These are phyloP conservation scores for Diaporthe australafricana DNA, from an alignment of 2,329 filamentous ascomycete genomes.

Conservation along the genomic window DNA sequence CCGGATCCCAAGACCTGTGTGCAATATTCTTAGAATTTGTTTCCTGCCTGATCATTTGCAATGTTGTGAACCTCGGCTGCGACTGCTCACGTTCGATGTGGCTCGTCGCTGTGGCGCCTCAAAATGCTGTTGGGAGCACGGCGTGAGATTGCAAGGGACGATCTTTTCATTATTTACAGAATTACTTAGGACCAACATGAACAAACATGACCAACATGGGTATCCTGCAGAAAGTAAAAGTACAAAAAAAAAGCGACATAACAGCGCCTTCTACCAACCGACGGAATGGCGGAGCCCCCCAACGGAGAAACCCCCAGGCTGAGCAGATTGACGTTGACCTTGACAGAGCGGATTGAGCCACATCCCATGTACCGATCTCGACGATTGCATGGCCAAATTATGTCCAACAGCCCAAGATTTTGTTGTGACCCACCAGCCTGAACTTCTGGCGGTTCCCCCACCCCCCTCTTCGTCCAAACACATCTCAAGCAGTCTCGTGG, in stretches of 20 bases:
- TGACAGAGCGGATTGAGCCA: background rate
- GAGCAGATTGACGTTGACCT: background rate
- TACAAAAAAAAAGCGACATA: background rate
- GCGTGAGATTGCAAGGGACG: background rate
- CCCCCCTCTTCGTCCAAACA: background rate
- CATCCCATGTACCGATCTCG: background rate
- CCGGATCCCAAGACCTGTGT: conserved; percentile 19
- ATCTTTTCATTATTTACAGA: background rate
- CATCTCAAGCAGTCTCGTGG: background rate
- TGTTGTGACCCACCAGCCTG: too few species aligned
- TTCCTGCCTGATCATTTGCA: background rate
- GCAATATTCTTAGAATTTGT: conserved; percentile 14
- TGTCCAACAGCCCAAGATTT: background rate
- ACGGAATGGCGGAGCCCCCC: background rate
- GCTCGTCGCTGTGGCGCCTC: too few species aligned
- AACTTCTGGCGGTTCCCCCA: background rate
- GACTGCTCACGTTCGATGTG: background rate
- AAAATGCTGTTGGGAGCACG: background rate
- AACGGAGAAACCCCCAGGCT: background rate
- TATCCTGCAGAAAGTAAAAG: background rate
- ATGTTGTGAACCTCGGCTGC: background rate
- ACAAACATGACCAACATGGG: background rate
- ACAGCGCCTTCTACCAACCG: background rate
- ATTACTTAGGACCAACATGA: too few species aligned
- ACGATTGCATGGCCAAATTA: background rate